These are phyloP conservation scores for Fusarium drepaniforme DNA, from an alignment of 2,329 filamentous ascomycete genomes.

Conservation along the genomic window DNA sequence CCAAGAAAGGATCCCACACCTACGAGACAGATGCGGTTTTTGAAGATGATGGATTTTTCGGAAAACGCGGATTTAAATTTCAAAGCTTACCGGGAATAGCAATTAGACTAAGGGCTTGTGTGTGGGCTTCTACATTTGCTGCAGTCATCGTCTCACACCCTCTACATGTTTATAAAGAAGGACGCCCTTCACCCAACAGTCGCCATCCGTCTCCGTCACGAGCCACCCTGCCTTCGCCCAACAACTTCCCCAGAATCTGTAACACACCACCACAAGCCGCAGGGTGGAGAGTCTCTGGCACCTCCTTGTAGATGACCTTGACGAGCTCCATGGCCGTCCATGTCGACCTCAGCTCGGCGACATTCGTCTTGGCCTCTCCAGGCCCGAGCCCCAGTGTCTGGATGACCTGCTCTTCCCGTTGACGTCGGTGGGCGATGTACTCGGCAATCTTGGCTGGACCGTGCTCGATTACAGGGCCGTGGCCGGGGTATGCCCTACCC, in stretches of 20 bases:
- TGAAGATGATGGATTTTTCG: not conserved
- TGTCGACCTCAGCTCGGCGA: slow-evolving; percentile 44
- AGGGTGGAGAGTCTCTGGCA: slow-evolving; percentile 79
- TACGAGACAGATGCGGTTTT: not conserved
- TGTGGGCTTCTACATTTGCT: not conserved
- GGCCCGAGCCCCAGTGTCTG: slow-evolving; percentile 62
- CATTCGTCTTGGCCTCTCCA: slow-evolving; percentile 49
- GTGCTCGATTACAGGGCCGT: slow-evolving; percentile 83
- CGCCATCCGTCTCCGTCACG: slow-evolving; percentile 49
- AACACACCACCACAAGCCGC: slow-evolving; percentile 82
- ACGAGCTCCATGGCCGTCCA: slow-evolving; percentile 87
- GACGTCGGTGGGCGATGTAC: slow-evolving; percentile 85
- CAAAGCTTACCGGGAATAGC: not conserved
- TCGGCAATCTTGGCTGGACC: slow-evolving; percentile 79
- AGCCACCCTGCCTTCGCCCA: slow-evolving; percentile 76
- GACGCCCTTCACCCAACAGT: slow-evolving; percentile 38
- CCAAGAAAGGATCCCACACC: not conserved
- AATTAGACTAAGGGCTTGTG: not conserved
- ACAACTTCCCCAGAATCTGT: slow-evolving; percentile 85
- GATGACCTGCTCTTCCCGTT: slow-evolving; percentile 84
- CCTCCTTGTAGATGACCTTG: slow-evolving; percentile 85
- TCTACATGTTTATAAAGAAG: slow-evolving; percentile 34
- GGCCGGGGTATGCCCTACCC: slow-evolving; percentile 86
- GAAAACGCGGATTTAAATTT: not conserved
- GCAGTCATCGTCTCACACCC: not conserved